Evolutionary conservation across 2,329 filamentous ascomycete species (phyloP), one percentile per base, ranked within the genome.

Genomic region (Aspergillus spinulosporus): DNA sequence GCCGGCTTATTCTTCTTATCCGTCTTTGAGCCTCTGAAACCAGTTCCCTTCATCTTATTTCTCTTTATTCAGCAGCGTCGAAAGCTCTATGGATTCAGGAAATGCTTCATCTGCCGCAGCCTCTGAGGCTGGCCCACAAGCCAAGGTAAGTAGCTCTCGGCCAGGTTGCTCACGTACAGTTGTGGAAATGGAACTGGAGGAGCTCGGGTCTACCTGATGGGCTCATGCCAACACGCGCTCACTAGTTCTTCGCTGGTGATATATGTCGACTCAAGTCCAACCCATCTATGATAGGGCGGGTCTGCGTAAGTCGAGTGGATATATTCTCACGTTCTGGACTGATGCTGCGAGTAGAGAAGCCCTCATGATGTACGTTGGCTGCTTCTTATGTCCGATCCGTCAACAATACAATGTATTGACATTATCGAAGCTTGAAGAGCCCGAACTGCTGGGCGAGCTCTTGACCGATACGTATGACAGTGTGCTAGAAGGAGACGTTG

Each of bases 401-500:
- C n/a, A 21, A 8, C 12, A 14, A 42, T 28, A 12, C 48, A 14
- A 8, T 21, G 3, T 44, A 37, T 48, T 56, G 36, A 54, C 49
- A 8, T 47, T 7, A 31, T 26, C 5, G 28, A 52, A 66, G 62
- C 47, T 63, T 12, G 65, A 68, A 34, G 56, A 60, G 12, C 56
- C 66, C 36, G 61, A 62, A 28, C 57, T 59, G 32, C 60, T 68
- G 56, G 71, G 71, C 34, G 77, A 75, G 15, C 64, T 69, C 49
- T 60, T 66, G 14, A 67, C 66, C 34, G 61, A 70, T 37, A 61
- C 64, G 4, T 65, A 72, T 54, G 63, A 61, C 29, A 49, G 65
- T 8, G 62, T 73, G 4, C 66, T 70, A 5, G 49, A 68, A 48
- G 62, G 68, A 26, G 61, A 70, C 57, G 47, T 70, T 15, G 58